Evolutionary conservation across 805 yeast species (phyloP), one percentile per base, ranked within the genome.

Genomic region (Naumovozyma dairenensis): DNA sequence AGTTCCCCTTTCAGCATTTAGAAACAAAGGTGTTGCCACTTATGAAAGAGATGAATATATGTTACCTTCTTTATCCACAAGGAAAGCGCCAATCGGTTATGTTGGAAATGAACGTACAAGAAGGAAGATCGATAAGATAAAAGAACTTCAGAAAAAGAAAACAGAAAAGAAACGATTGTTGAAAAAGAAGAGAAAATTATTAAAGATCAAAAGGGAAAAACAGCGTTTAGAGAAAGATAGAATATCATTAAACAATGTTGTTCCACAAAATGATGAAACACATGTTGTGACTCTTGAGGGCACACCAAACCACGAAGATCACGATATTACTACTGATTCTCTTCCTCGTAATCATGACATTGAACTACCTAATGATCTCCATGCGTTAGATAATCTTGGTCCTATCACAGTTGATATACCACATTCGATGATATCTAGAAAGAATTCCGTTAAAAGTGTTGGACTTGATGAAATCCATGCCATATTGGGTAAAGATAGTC

Each of bases 1-100:
- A 35, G 77, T 85, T 6, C 96, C 96, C 3, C 60, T 87, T 26
- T 82, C 93, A 2, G 96, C 96, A 1, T 89, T 89, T 56, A 66
- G 97, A 51, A 87, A 85, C 59, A 80, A 85, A 49, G 80, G 81
- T 9, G 57, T 72, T 8, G 51, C 56, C 19, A 43, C 52, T 22
- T 44, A 51, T 28, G 61, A 55, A 13, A 59, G 51, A 10, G 57
- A 52, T 32, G 57, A 55, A 34, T 53, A 42, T 29, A 45, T 55
- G 45, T 30, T 50, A 9, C 59, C 59, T 7, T 44, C 40, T 9
- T 44, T 48, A 29, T 46, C 56, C 2, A 50, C 49, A 4, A 47
- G 49, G 29, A 54, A 53, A 29, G 56, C 46, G 9, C 62, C 62
- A n/a, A 53, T 57, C 20, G 60, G 62, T 14, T 57, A 55, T 37